Conservation (phyloP, 257 asterid genomes). For the Ehretia macrophylla region DNA sequence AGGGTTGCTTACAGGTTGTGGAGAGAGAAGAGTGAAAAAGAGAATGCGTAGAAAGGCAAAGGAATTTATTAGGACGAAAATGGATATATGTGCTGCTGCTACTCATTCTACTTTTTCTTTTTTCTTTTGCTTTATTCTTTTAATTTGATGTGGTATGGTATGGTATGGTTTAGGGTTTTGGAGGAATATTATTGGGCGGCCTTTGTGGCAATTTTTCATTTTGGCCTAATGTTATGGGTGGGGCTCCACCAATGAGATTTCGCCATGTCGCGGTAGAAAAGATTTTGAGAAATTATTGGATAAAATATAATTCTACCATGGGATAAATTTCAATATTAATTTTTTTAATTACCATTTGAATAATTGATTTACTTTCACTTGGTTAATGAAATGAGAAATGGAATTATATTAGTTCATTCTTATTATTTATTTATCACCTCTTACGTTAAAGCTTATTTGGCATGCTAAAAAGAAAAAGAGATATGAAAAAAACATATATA, state of each 20-base stretch:
- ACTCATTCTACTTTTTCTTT: slow-evolving; percentile 7
- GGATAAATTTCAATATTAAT: too few relatives aligned
- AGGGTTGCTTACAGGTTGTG: slow-evolving; percentile 14
- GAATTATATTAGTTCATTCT: too few relatives aligned
- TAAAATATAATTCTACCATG: too few relatives aligned
- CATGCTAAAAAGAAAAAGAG: too few relatives aligned
- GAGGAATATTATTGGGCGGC: not conserved
- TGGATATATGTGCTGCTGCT: slow-evolving; percentile 1
- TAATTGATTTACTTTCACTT: too few relatives aligned
- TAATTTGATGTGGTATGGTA: not conserved
- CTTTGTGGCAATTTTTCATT: not conserved
- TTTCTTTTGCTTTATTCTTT: not conserved
- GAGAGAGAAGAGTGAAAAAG: not conserved
- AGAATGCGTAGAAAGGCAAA: slow-evolving; percentile 6
- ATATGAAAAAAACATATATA: too few relatives aligned
- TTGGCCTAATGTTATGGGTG: slow-evolving; percentile 9
- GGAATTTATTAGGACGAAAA: slow-evolving; percentile 9
- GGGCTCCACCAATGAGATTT: slow-evolving; percentile 6
- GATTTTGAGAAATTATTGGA: too few relatives aligned
- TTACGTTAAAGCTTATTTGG: too few relatives aligned
- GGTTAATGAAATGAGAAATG: too few relatives aligned
- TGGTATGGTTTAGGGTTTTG: slow-evolving; percentile 12
- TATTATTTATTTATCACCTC: too few relatives aligned
- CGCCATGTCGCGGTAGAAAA: slow-evolving; percentile 1
- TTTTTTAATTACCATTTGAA: too few relatives aligned